phyloP scores from a whole-genome alignment of 441 rosid species.

The Biscutella auriculata region DNA sequence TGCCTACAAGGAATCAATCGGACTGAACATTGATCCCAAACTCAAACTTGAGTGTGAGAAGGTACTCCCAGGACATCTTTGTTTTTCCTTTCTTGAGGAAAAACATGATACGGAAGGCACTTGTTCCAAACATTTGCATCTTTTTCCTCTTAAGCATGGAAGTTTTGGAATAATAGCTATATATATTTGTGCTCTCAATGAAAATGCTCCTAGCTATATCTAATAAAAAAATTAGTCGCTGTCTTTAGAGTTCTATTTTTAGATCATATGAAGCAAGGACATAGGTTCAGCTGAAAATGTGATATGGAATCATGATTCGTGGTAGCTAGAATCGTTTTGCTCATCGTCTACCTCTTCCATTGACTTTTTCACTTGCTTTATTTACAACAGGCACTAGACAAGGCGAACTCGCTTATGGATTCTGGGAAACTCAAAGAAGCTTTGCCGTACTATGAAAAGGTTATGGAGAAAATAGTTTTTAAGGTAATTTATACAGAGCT shows the following conservation, averaged over 20 bases:
- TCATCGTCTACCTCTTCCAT: background rate
- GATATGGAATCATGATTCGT: background rate
- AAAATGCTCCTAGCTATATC: background rate
- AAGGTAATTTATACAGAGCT: conserved; percentile 37
- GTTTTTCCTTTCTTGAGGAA: background rate
- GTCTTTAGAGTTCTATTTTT: background rate
- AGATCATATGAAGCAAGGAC: background rate
- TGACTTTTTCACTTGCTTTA: background rate
- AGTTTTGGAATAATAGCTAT: too few species aligned
- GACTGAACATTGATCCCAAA: conserved; percentile 58
- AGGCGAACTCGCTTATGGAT: conserved; percentile 70
- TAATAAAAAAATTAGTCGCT: background rate
- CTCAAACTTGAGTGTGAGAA: conserved; percentile 66
- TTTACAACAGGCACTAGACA: conserved; percentile 43
- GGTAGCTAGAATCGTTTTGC: background rate
- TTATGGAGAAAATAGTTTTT: conserved; percentile 57
- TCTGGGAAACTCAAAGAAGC: conserved; percentile 74
- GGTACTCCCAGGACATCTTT: conserved; percentile 26
- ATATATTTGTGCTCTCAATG: background rate
- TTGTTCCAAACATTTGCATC: too few species aligned
- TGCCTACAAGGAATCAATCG: conserved; percentile 55
- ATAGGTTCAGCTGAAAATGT: background rate
- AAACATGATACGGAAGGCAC: background rate
- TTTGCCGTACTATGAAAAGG: conserved; percentile 44
- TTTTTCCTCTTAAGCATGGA: too few species aligned